Evolutionary conservation across 805 yeast genomes (phyloP), one percentile per base, ranked within the genome.

Genomic region (Yamadazyma insecticola): DNA sequence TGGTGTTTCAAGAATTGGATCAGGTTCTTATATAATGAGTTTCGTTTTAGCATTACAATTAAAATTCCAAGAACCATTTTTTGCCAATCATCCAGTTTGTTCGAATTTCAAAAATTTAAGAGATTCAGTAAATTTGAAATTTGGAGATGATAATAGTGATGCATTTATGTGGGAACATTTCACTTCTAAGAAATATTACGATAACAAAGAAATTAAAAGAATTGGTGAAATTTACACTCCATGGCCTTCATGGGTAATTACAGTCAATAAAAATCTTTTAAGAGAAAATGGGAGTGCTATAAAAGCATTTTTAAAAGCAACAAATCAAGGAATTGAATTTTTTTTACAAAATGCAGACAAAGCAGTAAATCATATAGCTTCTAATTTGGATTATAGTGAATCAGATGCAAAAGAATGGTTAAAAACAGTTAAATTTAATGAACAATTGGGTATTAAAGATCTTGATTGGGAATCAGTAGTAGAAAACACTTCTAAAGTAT

Each of bases 141-240:
- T 46, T 22, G 22, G 11, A 4, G 25, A 24, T 13, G 59, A 50
- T n/a, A 52, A 67, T 13, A 67, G 80, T 21, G 96, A 88, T 50
- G 94, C 90, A 2, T 88, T 88, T 57, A 83, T 89, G 95, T 88
- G 97, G 97, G 97, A 88, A 50, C 73, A 83, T 57, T 88, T 88
- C 64, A 88, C 97, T 1, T 77, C 89, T 20, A 88, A 88, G 51
- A 76, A 75, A 52, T 88, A 84, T 61, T 86, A 83, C 54, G 96
- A 85, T 48, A 70, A 61, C 33, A 72, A 75, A 13, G 96, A 87
- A 47, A 79, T 89, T 58, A 85, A 82, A 58, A 66, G 74, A 44
- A 78, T 88, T 38, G 97, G 95, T 11, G 85, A 83, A 43, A 87
- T 88, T 35, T 84, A 82, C 58, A 88, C 97, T 1, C 97, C 97